A percentile compares a stretch with the other conserved stretches of the same genome.
Conservation (phyloP, 2,329 filamentous ascomycete genomes). For the Camptophora hylomeconis region DNA sequence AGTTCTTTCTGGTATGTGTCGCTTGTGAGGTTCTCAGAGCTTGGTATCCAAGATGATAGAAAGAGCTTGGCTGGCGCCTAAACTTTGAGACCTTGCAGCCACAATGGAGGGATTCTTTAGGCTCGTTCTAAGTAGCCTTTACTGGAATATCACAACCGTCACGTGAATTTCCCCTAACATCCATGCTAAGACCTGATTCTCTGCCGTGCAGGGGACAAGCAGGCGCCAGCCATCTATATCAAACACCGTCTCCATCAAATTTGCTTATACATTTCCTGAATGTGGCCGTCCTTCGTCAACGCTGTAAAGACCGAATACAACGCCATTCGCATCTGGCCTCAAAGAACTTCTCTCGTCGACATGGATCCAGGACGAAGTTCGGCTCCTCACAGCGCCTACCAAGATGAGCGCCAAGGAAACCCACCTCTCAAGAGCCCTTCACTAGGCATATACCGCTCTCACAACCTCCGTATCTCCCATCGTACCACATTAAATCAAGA, state of each 20-base stretch:
- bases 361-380: slow-evolving; percentile 1
- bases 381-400: slow-evolving; percentile 1
- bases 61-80: too few relatives aligned
- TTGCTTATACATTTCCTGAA: not conserved
- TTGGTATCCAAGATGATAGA: too few relatives aligned
- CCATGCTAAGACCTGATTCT: too few relatives aligned
- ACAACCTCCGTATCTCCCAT: slow-evolving; percentile 1
- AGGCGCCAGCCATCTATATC: slow-evolving; percentile 1
- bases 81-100: too few relatives aligned
- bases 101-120: too few relatives aligned
- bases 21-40: too few relatives aligned
- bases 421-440: not conserved
- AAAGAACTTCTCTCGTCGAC: slow-evolving; percentile 1
- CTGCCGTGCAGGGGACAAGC: too few relatives aligned
- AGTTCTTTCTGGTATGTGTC: too few relatives aligned
- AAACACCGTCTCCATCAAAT: not conserved
- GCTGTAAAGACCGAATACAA: slow-evolving; percentile 1
- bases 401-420: slow-evolving; percentile 1
- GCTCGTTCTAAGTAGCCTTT: too few relatives aligned
- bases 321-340: slow-evolving; percentile 1
- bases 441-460: slow-evolving; percentile 1
- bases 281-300: slow-evolving; percentile 1
- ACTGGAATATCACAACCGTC: too few relatives aligned
- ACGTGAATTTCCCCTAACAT: too few relatives aligned
- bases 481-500: slow-evolving; percentile 1